Evolutionary conservation across 345 rosid genomes (phyloP), one percentile per base, ranked within the genome.

Genomic region (Populus tremula): DNA sequence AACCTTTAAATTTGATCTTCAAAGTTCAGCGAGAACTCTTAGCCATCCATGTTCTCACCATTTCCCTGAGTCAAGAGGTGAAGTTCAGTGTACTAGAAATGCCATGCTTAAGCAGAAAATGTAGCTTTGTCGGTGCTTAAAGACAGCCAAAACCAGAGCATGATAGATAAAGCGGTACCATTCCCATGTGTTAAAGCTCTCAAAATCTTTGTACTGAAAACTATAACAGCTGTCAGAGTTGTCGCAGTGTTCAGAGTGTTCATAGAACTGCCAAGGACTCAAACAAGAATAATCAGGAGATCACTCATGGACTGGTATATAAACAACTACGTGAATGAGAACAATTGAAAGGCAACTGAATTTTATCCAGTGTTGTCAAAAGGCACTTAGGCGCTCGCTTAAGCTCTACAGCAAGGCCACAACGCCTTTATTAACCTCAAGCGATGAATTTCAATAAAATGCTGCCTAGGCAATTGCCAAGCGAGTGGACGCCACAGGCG

Each of bases 181-280:
- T n/a, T 71, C 75, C 53, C 67, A 27, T 23, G 82, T 33, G 81
- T 69, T 17, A 10, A 74, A 63, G 80, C 88, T 80, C 36, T 77
- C 71, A 5, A 29, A 27, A 54, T 13, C 54, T 53, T 36, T 29
- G 13, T 16, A 21, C 67, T 2, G 17, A 27, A 20, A 59, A 29
- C 54, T 43, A 31, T 41, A 16, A 77, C 12, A 49, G n/a, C 79
- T 47, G 36, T 61, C 59, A 33, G 71, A 56, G 21, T 8, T n/a
- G 31, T 41, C 74, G 11, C 27, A n/a, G 31, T 56, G 74, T 27
- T 56, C 73, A 17, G 29, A 27, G 38, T 81, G 78, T 29, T 69
- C 82, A 72, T 63, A 64, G 64, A 53, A 41, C 90, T 84, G 81
- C 45, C 62, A 45, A 56, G 45, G 47, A 27, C 18, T 1, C 47